phyloP scores from a whole-genome alignment of 1,139 yeast genomes.

The Zygosaccharomyces pseudobailii region DNA sequence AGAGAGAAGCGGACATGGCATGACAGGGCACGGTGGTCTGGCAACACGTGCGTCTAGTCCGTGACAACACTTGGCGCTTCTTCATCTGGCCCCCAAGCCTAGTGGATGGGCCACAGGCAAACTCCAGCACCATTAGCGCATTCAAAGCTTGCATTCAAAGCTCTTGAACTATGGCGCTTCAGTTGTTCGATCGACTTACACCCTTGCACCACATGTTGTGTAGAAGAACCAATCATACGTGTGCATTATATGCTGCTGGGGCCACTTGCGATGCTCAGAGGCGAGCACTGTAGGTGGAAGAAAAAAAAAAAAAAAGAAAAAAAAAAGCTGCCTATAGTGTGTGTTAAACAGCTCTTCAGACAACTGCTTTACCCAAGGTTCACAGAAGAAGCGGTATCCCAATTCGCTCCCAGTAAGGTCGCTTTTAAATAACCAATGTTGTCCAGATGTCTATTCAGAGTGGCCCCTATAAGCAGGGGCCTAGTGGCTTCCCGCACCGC shows the following conservation, averaged over 20 bases:
- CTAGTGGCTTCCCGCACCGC: constrained; percentile 11
- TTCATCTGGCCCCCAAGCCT: too few relatives aligned
- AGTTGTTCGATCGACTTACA: background rate
- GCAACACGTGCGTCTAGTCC: too few relatives aligned
- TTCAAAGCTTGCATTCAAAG: background rate
- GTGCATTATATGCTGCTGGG: background rate
- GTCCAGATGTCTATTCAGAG: constrained; percentile 31
- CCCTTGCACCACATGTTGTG: constrained; percentile 1
- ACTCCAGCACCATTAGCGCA: background rate
- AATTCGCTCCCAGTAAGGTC: background rate
- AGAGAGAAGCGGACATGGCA: too few relatives aligned
- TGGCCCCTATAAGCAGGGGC: constrained; percentile 23
- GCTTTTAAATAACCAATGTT: constrained; percentile 19
- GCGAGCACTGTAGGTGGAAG: background rate
- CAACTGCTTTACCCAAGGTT: background rate
- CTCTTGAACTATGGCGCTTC: background rate
- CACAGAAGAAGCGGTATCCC: background rate
- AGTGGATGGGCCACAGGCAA: too few relatives aligned
- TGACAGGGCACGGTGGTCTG: too few relatives aligned
- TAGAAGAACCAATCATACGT: constrained; percentile 1
- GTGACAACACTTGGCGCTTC: too few relatives aligned
- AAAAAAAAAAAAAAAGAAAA: background rate
- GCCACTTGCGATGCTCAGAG: background rate
- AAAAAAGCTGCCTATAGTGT: background rate
- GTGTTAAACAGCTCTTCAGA: background rate